phyloP scores from a whole-genome alignment of 2,329 filamentous ascomycete species.

The Trichothecium roseum region DNA sequence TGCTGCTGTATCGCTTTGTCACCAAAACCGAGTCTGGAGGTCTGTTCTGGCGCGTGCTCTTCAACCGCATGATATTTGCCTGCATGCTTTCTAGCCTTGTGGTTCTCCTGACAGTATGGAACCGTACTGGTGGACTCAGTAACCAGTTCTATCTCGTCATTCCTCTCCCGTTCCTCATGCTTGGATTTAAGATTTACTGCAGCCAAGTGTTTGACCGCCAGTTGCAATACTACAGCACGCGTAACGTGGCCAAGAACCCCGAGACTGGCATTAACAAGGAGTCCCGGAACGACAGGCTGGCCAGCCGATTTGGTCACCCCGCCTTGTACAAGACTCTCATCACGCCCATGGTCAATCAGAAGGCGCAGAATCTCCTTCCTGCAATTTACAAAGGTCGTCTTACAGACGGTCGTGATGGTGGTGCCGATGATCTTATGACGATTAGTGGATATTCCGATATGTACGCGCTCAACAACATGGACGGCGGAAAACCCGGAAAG shows the following conservation, averaged over 20 bases:
- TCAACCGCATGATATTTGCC: conserved; percentile 86
- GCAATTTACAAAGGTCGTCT: conserved; percentile 77
- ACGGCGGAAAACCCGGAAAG: conserved; percentile 37
- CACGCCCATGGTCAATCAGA: conserved; percentile 91
- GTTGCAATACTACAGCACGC: conserved; percentile 70
- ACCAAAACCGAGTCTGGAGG: conserved; percentile 96
- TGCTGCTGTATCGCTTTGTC: conserved; percentile 86
- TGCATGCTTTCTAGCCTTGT: conserved; percentile 69
- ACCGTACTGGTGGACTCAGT: conserved; percentile 45
- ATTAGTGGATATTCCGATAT: conserved; percentile 74
- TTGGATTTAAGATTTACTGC: conserved; percentile 84
- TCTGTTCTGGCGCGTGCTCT: conserved; percentile 81
- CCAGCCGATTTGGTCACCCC: conserved; percentile 77
- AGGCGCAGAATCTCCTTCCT: conserved; percentile 77
- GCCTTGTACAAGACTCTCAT: conserved; percentile 82
- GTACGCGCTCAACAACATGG: conserved; percentile 73
- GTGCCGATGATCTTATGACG: conserved; percentile 43
- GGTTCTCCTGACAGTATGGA: conserved; percentile 65
- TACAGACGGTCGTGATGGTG: conserved; percentile 51
- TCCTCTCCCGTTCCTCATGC: conserved; percentile 68
- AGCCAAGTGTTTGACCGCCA: conserved; percentile 63
- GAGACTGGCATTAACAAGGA: conserved; percentile 40
- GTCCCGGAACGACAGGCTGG: conserved; percentile 57
- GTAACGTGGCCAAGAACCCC: conserved; percentile 37
- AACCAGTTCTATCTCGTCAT: conserved; percentile 55